These are phyloP conservation scores for Linnemannia schmuckeri DNA, from an alignment of 192 early-diverging fungal species.

Conservation along the genomic window DNA sequence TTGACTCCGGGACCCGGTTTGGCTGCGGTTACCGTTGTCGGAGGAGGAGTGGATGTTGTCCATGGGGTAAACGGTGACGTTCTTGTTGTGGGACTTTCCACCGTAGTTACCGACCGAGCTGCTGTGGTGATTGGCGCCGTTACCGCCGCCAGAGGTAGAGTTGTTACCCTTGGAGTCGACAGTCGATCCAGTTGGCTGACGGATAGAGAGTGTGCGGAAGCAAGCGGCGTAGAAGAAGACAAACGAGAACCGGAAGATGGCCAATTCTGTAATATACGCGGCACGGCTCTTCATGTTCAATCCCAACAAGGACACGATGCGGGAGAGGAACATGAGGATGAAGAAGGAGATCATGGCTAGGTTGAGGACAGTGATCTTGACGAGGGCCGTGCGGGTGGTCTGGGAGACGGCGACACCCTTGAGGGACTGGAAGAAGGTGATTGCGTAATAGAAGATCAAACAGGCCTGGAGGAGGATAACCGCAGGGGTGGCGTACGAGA, in stretches of 20 bases:
- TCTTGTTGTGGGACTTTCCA: constrained; percentile 31
- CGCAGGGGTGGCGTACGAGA: constrained; percentile 36
- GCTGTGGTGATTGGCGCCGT: neutral
- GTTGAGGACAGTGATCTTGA: constrained; percentile 53
- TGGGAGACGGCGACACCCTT: constrained; percentile 37
- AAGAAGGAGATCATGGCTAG: constrained; percentile 58
- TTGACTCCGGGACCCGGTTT: neutral
- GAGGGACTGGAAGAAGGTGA: constrained; percentile 50
- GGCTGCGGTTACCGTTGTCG: neutral
- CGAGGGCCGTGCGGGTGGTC: constrained; percentile 38
- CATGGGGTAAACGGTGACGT: constrained; percentile 45
- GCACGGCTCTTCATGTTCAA: constrained; percentile 39
- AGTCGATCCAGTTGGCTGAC: constrained; percentile 50
- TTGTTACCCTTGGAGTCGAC: constrained; percentile 38
- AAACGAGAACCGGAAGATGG: constrained; percentile 52
- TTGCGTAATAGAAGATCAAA: constrained; percentile 46
- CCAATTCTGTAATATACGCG: constrained; percentile 41
- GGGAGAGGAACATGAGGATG: constrained; percentile 47
- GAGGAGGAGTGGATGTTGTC: constrained; percentile 12
- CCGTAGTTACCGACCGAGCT: neutral
- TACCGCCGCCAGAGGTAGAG: neutral
- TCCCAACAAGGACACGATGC: constrained; percentile 44
- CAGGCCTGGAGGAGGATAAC: constrained; percentile 49
- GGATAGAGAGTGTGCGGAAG: constrained; percentile 50
- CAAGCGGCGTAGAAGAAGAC: constrained; percentile 51